Evolutionary conservation across 2,329 filamentous ascomycete genomes (phyloP), one percentile per base, ranked within the genome.

Genomic region (Cordyceps javanica): DNA sequence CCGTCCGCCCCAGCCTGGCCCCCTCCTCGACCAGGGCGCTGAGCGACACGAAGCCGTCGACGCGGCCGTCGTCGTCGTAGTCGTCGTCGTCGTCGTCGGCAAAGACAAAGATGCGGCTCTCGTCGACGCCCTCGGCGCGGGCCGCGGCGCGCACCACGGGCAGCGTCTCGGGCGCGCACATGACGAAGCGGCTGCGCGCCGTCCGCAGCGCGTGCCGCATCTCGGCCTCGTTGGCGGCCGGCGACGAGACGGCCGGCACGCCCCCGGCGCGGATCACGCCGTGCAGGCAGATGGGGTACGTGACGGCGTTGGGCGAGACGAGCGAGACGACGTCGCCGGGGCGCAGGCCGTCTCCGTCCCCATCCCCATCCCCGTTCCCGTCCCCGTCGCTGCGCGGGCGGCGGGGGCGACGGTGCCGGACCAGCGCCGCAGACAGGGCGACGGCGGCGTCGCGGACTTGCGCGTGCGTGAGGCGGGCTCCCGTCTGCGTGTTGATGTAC

Each of bases 241-340:
- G 56, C n/a, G 56, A 39, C 16, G 41, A 46, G 5, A 58, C 25
- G 2, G 56, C 56, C 19, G 56, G 56, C 13, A 58, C 21, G 30
- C 56, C 56, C 14, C 56, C 56, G 5, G 56, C 56, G 34, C 56
- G 48, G 1, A 58, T 54, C 19, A 58, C 56, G 41, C 49, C 56
- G 34, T 53, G 49, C 25, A 44, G 38, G 49, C 28, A 45, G 30
- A 48, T 11, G 16, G 56, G 49, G 32, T 58, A 58, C 5, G 50
- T 34, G 41, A 48, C 25, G 41, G 49, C 51, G 34, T 58, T 58
- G 48, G 56, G 41, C 10, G 49, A 34, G 25, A 51, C 16, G 23
- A 58, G 13, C 8, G 49, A 28, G 23, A 58, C 56, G 13, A 48
- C 49, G 23, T 58, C 56, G 21, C 49, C 48, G 2, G 49, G 41